Evolutionary conservation across 2,329 filamentous ascomycete species (phyloP).

Genomic region (Botrytis porri): DNA sequence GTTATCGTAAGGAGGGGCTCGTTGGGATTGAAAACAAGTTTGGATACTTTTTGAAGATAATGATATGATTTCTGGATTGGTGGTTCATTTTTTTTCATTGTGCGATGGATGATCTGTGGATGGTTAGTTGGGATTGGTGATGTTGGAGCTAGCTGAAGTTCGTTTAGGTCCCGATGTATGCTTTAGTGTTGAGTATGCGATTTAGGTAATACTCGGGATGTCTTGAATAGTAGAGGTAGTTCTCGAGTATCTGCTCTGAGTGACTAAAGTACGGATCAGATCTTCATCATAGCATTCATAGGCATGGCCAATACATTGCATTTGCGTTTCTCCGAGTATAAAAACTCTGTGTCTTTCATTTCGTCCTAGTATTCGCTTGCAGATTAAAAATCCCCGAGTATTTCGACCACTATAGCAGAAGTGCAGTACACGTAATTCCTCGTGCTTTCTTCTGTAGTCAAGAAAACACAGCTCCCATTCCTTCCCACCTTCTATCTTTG

Average conservation of each 20-base stretch:
- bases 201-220: not conserved
- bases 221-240: not conserved
- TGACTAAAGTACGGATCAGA: not conserved
- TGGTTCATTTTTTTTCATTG: not conserved
- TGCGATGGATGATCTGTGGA: not conserved
- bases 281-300: not conserved
- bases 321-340: not conserved
- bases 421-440: not conserved
- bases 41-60: not conserved
- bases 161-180: not conserved
- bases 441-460: not conserved
- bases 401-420: not conserved
- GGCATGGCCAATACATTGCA: fast-evolving
- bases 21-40: not conserved
- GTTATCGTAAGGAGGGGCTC: not conserved
- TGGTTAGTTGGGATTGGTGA: fast-evolving
- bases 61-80: not conserved
- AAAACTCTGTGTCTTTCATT: not conserved
- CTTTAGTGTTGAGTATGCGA: not conserved
- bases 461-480: not conserved
- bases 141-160: not conserved
- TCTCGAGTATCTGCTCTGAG: not conserved
- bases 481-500: not conserved
- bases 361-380: not conserved
- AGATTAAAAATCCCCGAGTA: not conserved